These are phyloP conservation scores for Hyparrhenia diplandra DNA, from an alignment of 176 grass and related monocot genomes.

Conservation along the genomic window DNA sequence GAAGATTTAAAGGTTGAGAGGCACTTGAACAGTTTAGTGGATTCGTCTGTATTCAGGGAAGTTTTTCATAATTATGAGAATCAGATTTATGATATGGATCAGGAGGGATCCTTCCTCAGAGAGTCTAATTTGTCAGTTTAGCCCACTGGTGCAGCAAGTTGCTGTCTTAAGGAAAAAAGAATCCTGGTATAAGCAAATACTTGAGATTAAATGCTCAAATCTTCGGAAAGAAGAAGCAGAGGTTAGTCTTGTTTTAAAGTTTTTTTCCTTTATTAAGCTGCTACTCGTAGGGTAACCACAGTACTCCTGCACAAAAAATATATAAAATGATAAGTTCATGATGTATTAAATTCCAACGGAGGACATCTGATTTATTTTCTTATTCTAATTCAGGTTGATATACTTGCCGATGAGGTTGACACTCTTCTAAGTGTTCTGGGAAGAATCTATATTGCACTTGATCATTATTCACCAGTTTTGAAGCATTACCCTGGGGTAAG, in stretches of 20 bases:
- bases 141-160: conserved; percentile 52
- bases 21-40: conserved; percentile 37
- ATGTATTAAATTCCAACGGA: no score
- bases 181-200: conserved; percentile 65
- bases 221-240: conserved; percentile 90
- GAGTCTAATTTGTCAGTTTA: conserved; percentile 44
- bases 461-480: conserved; percentile 91
- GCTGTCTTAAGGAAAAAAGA: conserved; percentile 48
- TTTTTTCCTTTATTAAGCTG: not conserved
- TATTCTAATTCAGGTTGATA: conserved; percentile 57
- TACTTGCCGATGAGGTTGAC: conserved; percentile 86
- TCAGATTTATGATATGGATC: conserved; percentile 40
- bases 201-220: conserved; percentile 82
- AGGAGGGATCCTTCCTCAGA: conserved; percentile 45
- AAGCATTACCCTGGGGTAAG: conserved; percentile 88
- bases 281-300: not conserved
- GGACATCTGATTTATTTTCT: not conserved
- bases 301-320: not conserved
- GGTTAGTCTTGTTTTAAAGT: conserved; percentile 40
- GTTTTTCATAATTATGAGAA: conserved; percentile 23
- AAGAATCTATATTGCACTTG: conserved; percentile 80
- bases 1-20: conserved; percentile 50
- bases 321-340: not conserved
- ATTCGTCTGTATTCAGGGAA: conserved; percentile 42
- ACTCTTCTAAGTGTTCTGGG: conserved; percentile 58